Evolutionary conservation across 768 basidiomycete genomes (phyloP).

Genomic region (Aureoboletus auriporus): DNA sequence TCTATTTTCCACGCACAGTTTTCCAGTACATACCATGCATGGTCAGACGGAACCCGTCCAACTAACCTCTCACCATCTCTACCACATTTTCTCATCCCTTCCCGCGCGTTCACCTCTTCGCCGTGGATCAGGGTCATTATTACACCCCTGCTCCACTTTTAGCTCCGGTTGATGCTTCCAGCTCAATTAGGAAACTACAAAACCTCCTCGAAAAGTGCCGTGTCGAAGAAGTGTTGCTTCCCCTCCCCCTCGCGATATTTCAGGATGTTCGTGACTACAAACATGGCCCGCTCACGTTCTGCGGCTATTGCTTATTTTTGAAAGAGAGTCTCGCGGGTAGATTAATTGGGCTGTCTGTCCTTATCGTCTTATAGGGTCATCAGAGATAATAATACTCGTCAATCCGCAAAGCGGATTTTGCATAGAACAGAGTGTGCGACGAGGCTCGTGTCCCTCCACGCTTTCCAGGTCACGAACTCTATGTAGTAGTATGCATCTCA

Average conservation of each 20-base stretch:
- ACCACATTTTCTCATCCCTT: constrained; percentile 17
- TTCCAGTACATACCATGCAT: neutral
- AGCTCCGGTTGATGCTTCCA: constrained; percentile 2
- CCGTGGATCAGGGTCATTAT: constrained; percentile 29
- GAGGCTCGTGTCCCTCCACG: neutral
- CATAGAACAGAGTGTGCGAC: too few species aligned
- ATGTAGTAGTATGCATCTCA: neutral
- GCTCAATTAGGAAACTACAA: constrained; percentile 11
- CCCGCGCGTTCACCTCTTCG: constrained; percentile 23
- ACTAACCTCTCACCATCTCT: constrained; percentile 1
- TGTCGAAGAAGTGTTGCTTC: constrained; percentile 21
- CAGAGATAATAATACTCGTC: neutral
- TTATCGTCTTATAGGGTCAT: neutral
- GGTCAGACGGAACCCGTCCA: constrained; percentile 4
- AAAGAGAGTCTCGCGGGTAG: constrained; percentile 14
- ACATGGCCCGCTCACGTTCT: constrained; percentile 1
- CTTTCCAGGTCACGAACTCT: neutral
- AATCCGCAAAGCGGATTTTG: neutral
- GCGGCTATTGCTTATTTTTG: constrained; percentile 22
- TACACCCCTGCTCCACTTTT: constrained; percentile 13
- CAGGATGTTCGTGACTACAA: constrained; percentile 9
- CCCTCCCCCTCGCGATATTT: constrained; percentile 24
- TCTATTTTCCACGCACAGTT: constrained; percentile 20
- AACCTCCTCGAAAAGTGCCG: constrained; percentile 31
- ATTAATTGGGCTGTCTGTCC: neutral